These are phyloP conservation scores for Populus deltoides DNA, from an alignment of 345 rosid genomes.

Conservation along the genomic window DNA sequence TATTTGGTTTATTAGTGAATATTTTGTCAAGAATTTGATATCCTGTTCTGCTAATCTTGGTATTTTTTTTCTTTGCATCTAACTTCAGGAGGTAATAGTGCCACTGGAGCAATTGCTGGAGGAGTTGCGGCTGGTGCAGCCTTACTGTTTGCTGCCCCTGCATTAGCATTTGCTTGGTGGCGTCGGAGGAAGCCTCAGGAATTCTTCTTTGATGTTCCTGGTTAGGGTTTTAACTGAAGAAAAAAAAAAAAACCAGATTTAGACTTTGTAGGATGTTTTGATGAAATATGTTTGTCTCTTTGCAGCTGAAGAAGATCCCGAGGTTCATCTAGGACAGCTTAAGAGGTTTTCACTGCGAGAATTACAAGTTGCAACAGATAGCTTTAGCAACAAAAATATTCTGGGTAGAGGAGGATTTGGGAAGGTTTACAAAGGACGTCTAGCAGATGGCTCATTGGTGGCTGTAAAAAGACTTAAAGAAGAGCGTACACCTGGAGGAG, in stretches of 20 bases:
- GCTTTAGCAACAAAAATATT: slow-evolving; percentile 86
- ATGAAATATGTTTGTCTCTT: background rate
- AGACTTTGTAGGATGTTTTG: background rate
- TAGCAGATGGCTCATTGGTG: slow-evolving; percentile 86
- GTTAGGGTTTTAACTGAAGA: slow-evolving; percentile 38
- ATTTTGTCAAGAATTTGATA: background rate
- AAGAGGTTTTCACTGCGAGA: slow-evolving; percentile 92
- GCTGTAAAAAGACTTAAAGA: slow-evolving; percentile 97
- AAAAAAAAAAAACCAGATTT: background rate
- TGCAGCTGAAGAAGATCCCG: slow-evolving; percentile 98
- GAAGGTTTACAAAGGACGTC: slow-evolving; percentile 90
- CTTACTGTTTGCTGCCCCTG: slow-evolving; percentile 93
- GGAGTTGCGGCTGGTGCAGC: slow-evolving; percentile 99
- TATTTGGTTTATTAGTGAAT: background rate
- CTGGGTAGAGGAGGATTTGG: slow-evolving; percentile 99
- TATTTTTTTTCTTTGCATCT: background rate
- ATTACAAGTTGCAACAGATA: slow-evolving; percentile 91
- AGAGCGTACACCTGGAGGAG: slow-evolving; percentile 97
- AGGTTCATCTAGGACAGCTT: slow-evolving; percentile 95
- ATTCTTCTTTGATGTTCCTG: slow-evolving; percentile 92
- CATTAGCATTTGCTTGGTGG: slow-evolving; percentile 97
- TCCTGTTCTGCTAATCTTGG: background rate
- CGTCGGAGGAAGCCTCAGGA: slow-evolving; percentile 88
- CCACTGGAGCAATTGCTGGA: slow-evolving; percentile 95
- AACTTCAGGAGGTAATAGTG: slow-evolving; percentile 67